Percentiles rank a stretch among this genome's conserved stretches.
phyloP scores from a whole-genome alignment of 164 flowering plant genomes.

The Pachysandra terminalis region DNA sequence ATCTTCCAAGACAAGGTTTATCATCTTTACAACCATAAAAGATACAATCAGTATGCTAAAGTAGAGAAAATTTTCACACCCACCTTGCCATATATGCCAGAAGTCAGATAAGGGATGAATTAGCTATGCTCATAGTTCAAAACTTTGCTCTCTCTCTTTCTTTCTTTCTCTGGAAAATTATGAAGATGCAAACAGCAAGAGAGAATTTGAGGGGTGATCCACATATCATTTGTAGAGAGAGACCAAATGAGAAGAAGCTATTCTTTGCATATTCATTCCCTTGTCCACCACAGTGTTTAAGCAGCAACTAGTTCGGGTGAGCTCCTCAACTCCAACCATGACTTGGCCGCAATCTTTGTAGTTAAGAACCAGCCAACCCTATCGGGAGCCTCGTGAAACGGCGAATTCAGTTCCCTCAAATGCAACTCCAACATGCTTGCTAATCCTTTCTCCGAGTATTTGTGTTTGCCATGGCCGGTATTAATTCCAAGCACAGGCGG shows the following conservation, averaged over 20 bases:
- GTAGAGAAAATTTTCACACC: no score
- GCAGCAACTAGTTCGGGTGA: constrained; percentile 42
- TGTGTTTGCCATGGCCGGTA: constrained; percentile 91
- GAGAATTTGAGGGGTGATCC: not conserved
- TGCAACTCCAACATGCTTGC: constrained; percentile 67
- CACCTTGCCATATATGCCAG: no score
- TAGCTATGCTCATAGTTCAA: no score
- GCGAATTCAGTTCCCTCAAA: constrained; percentile 75
- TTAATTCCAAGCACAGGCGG: constrained; percentile 85
- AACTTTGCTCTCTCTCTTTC: no score
- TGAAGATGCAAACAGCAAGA: not conserved
- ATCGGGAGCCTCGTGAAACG: constrained; percentile 82
- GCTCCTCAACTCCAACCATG: constrained; percentile 74
- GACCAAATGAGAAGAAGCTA: not conserved
- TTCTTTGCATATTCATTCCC: not conserved
- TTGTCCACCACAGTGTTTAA: constrained; percentile 15
- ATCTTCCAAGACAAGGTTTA: no score
- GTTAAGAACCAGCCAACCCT: constrained; percentile 88
- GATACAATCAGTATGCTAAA: no score
- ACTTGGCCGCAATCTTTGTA: constrained; percentile 61
- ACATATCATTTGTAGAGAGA: constrained; percentile 8
- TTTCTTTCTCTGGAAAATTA: not conserved
- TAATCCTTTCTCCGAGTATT: constrained; percentile 62
- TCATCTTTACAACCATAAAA: no score
- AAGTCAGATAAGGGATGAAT: no score